Percentiles rank a stretch among this genome's conserved stretches.
Conservation (phyloP, 805 yeast genomes). For the Candida maesae region DNA sequence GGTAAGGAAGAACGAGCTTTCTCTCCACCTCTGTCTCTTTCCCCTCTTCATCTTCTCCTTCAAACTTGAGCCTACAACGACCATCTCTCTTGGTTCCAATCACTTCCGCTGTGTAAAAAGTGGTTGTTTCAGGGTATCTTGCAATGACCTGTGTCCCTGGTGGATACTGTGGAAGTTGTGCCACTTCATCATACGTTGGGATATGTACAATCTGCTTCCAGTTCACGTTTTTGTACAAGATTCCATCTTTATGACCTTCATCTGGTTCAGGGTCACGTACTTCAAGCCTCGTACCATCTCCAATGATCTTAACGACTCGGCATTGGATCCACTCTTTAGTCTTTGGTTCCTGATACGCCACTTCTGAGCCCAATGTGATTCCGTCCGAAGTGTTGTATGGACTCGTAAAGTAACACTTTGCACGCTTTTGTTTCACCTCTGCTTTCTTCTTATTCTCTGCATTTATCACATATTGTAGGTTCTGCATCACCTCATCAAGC, state of each 20-base stretch:
- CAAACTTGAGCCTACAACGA: slow-evolving; percentile 75
- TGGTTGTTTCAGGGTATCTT: slow-evolving; percentile 94
- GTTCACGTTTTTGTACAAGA: slow-evolving; percentile 66
- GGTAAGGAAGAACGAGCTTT: slow-evolving; percentile 75
- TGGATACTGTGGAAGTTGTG: slow-evolving; percentile 51
- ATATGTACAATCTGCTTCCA: slow-evolving; percentile 77
- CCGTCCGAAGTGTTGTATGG: slow-evolving; percentile 59
- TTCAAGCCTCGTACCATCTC: slow-evolving; percentile 73
- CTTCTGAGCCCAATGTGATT: slow-evolving; percentile 67
- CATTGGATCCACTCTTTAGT: slow-evolving; percentile 92
- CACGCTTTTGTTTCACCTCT: slow-evolving; percentile 25
- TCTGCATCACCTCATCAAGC: slow-evolving; percentile 39
- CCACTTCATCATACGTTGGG: slow-evolving; percentile 47
- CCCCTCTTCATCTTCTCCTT: slow-evolving; percentile 95
- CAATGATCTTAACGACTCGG: slow-evolving; percentile 72
- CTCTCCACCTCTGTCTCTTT: slow-evolving; percentile 93
- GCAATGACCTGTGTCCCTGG: slow-evolving; percentile 83
- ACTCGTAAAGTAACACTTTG: slow-evolving; percentile 39
- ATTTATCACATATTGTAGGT: slow-evolving; percentile 42
- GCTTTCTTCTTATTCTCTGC: slow-evolving; percentile 24
- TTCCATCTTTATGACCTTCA: slow-evolving; percentile 85
- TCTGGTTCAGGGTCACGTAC: slow-evolving; percentile 99
- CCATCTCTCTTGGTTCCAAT: slow-evolving; percentile 73
- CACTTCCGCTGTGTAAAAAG: slow-evolving; percentile 93
- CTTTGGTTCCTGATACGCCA: slow-evolving; percentile 59